phyloP scores from a whole-genome alignment of 371 early-diverging fungal genomes.

The Mortierella sp. region DNA sequence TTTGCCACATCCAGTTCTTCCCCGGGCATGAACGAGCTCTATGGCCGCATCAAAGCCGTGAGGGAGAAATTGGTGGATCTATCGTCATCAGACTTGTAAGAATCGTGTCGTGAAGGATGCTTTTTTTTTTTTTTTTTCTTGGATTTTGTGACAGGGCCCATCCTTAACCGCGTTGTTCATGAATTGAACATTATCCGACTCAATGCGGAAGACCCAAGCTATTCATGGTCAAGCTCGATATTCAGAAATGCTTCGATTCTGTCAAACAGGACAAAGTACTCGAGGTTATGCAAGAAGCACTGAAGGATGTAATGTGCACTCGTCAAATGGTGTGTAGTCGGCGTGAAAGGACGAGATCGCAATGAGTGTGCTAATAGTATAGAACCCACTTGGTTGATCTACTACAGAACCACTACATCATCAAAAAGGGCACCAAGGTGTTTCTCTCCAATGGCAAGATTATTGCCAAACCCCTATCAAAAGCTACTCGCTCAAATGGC shows the following conservation, averaged over 20 bases:
- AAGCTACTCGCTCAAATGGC: conserved; percentile 52
- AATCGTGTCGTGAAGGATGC: background rate
- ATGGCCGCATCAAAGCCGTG: conserved; percentile 60
- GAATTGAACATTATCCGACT: no score
- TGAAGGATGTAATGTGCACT: conserved; percentile 58
- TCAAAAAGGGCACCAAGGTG: conserved; percentile 62
- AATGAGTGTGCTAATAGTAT: no score
- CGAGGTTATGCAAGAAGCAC: conserved; percentile 58
- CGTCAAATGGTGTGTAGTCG: no score
- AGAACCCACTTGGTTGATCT: no score
- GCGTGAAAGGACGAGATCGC: no score
- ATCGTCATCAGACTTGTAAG: conserved; percentile 7
- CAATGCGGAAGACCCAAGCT: no score
- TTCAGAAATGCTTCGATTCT: conserved; percentile 80
- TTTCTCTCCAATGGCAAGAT: conserved; percentile 57
- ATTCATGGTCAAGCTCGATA: conserved; percentile 89
- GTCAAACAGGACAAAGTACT: conserved; percentile 78
- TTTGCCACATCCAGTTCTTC: background rate
- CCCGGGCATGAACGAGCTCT: conserved; percentile 62
- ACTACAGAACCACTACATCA: conserved; percentile 68
- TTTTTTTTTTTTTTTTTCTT: background rate
- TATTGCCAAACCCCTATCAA: conserved; percentile 51
- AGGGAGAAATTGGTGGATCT: conserved; percentile 38
- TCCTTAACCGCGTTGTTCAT: no score
- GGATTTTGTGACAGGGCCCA: background rate